Conservation (phyloP, 306 rosid species). For the Cucurbita argyrosperma region DNA sequence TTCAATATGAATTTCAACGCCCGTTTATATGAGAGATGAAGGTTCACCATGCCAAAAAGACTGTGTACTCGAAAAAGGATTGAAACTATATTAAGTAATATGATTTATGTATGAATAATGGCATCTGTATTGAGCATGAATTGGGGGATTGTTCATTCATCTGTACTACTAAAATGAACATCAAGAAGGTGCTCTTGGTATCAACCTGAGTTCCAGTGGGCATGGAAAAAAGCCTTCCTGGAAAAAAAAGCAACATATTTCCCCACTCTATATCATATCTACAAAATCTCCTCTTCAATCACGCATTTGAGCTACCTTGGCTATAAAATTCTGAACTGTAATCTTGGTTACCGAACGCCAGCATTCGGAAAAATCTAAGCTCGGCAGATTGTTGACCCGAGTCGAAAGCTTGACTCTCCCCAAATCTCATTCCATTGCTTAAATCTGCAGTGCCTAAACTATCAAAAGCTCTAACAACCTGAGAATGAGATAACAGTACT, state of each 20-base stretch:
- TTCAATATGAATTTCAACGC: too few species aligned
- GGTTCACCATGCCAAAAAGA: too few species aligned
- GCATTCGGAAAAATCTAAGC: constrained; percentile 46
- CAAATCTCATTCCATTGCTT: constrained; percentile 72
- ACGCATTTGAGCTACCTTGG: constrained; percentile 16
- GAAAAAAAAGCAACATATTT: background rate
- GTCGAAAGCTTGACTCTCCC: constrained; percentile 56
- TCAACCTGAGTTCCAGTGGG: background rate
- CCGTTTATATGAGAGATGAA: too few species aligned
- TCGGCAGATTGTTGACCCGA: constrained; percentile 68
- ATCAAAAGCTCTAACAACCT: constrained; percentile 91
- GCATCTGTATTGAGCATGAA: background rate
- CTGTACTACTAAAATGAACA: background rate
- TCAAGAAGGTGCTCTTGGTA: background rate
- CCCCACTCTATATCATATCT: background rate
- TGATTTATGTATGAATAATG: background rate
- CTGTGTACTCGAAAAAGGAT: too few species aligned
- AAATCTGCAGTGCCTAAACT: constrained; percentile 48
- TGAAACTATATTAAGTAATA: background rate
- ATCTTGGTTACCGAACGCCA: constrained; percentile 74
- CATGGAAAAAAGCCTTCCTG: background rate
- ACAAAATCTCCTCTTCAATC: constrained; percentile 15
- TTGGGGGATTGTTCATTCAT: constrained; percentile 2
- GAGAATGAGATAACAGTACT: background rate
- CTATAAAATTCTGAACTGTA: constrained; percentile 55